Evolutionary conservation across 371 early-diverging fungal genomes (phyloP), one percentile per base, ranked within the genome.

Genomic region (Actinomortierella wolfii): DNA sequence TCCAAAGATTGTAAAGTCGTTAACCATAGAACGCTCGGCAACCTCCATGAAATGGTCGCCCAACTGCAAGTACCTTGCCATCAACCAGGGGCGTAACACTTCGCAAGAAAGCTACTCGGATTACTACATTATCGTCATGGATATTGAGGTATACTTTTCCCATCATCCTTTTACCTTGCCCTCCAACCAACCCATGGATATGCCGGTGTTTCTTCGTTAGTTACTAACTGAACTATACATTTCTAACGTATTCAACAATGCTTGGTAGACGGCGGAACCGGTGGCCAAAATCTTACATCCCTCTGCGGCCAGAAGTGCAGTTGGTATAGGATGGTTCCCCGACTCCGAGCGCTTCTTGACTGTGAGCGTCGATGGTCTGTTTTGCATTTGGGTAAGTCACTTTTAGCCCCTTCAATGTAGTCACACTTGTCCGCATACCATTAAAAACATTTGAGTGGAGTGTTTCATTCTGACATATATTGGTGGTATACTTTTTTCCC

Each of bases 311-410:
- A 29, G 2, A 15, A 20, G 20, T 42, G n/a, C 13, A 9, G 23
- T 6, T 20, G 58, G 55, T 14, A 45, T 68, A 17, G 29, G 52
- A n/a, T 68, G 68, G 68, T 57, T 68, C 41, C 29, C 68, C 21
- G 63, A 68, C 26, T 59, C 63, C 8, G 20, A 63, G 41, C 55
- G 59, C n/a, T 58, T 68, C 24, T 13, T 68, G 21, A 51, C 63
- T 9, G 45, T 50, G 4, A 20, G 55, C n/a, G 59, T 57, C 13
- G 45, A 49, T 13, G 62, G 68, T 13, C 26, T 47, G 18, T 49
- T 59, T 28, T 21, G 25, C 39, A 47, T 68, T 20, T 58, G 59
- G 63, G 68, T 68, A 68, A 58, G 61, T 14, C 18, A 23, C 44
- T 29, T 18, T 40, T 25, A 6, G 34, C 11, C 34, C 34, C 34